Base-by-base conservation (phyloP, 805 yeast genomes). In the Yamadazyma sp. region DNA sequence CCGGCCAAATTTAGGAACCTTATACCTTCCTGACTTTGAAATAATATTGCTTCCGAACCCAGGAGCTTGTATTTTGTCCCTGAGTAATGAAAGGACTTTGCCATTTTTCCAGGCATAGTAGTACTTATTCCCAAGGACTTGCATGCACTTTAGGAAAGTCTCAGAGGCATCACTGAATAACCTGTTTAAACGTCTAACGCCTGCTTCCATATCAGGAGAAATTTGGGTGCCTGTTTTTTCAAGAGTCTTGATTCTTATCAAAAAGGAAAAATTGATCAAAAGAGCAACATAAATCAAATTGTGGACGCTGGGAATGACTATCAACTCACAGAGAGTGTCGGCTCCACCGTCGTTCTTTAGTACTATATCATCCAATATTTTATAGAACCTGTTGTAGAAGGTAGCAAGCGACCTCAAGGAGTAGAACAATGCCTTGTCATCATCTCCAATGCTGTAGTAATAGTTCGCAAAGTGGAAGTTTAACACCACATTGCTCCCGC, bases 101-200 rank as follows among this genome's bases (percentile, higher is more conserved):
- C 76, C 62, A 54, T 81, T 70, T 57, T 82, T 71, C 78, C 80
- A 78, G 2, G 87, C 81, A 48, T 77, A 78, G 40, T 77, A 78
- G 52, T 80, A 81, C 45, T 75, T 69, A 12, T 59, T 64, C 5
- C 84, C 75, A 14, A 82, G 54, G 17, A 64, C 60, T 19, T 28
- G 35, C 27, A 44, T 13, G 17, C 33, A 38, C 15, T 31, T 34
- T 4, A 44, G 16, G 12, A 38, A 39, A 2, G 23, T 21, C 1
- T 53, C 63, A 12, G 55, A 48, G 7, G 53, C 49, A n/a, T 42
- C 52, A 11, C 36, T 38, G 13, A 47, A 32, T 10, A 38, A 13
- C 4, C 20, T 40, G 7, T 32, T 40, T 15, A 34, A 35, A 9
- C 22, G 22, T 9, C 18, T 12, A 16, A 35, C 9, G 32, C 19